Percentiles rank a stretch among this genome's conserved stretches.
These are phyloP conservation scores for Fusarium falciforme DNA, from an alignment of 2,329 filamentous ascomycete genomes.

Conservation along the genomic window DNA sequence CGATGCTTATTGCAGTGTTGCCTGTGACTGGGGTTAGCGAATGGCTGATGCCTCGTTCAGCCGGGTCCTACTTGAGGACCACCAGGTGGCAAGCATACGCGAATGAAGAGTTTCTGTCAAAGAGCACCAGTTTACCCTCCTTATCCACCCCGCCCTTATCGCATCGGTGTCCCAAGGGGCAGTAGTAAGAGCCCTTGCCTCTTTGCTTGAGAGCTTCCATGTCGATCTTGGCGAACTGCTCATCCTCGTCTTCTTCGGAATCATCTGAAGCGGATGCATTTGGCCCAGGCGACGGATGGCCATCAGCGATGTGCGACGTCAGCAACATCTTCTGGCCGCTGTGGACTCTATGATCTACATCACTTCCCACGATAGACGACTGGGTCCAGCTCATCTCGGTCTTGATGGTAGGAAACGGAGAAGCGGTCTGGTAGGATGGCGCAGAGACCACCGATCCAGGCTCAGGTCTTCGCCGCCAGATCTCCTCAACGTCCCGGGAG, in stretches of 20 bases:
- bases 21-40: slow-evolving; percentile 43
- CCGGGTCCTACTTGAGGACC: slow-evolving; percentile 4
- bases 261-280: slow-evolving; percentile 47
- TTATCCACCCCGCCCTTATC: slow-evolving; percentile 56
- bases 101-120: slow-evolving; percentile 57
- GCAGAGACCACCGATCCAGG: slow-evolving; percentile 19
- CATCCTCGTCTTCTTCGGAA: slow-evolving; percentile 48
- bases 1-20: slow-evolving; percentile 58
- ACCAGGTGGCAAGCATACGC: slow-evolving; percentile 44
- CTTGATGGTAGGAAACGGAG: slow-evolving; percentile 41
- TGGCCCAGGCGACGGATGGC: slow-evolving; percentile 21
- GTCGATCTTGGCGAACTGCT: slow-evolving; percentile 50
- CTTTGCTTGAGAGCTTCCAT: slow-evolving; percentile 54
- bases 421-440: slow-evolving; percentile 32
- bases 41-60: slow-evolving; percentile 7
- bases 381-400: slow-evolving; percentile 34
- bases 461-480: slow-evolving; percentile 43
- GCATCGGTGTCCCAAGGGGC: slow-evolving; percentile 50
- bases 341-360: slow-evolving; percentile 36
- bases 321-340: slow-evolving; percentile 40
- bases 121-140: slow-evolving; percentile 51
- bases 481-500: slow-evolving; percentile 48
- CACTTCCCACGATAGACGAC: slow-evolving; percentile 24
- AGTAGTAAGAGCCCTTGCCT: slow-evolving; percentile 54
- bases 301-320: slow-evolving; percentile 31